These are phyloP conservation scores for Eimeria tenella DNA, from an alignment of 169 alveolate species.

Conservation along the genomic window DNA sequence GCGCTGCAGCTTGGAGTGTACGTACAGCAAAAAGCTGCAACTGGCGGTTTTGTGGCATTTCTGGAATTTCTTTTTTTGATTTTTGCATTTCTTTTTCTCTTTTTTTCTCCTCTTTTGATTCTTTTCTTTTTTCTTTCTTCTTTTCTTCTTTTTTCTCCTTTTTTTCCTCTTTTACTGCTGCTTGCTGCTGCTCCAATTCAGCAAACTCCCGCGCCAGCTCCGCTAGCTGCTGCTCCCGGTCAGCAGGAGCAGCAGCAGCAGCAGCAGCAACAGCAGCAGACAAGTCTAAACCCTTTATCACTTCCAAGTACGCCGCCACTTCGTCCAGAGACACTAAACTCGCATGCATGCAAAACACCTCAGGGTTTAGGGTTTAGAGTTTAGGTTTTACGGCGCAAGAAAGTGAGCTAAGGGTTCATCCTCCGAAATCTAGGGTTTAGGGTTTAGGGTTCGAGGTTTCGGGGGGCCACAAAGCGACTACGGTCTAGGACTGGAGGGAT, in stretches of 20 bases:
- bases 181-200: not conserved
- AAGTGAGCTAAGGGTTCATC: not conserved
- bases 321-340: slow-evolving; percentile 24
- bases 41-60: not conserved
- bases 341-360: too few relatives aligned
- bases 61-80: not conserved
- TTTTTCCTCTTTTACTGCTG: slow-evolving; percentile 6
- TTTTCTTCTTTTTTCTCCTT: not conserved
- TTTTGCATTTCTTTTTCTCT: not conserved
- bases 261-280: not conserved
- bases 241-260: not conserved
- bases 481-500: not conserved
- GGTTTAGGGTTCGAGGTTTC: not conserved
- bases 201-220: not conserved
- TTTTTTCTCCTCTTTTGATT: not conserved
- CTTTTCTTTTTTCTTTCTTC: not conserved
- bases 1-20: not conserved
- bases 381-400: not conserved
- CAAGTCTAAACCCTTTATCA: not conserved
- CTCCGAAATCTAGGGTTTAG: not conserved
- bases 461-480: not conserved
- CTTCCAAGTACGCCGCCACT: not conserved
- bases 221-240: not conserved
- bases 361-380: not conserved
- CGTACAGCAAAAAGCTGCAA: not conserved